Base-by-base conservation (phyloP, 2,329 filamentous ascomycete species). In the Macrophomina pseudophaseolina region DNA sequence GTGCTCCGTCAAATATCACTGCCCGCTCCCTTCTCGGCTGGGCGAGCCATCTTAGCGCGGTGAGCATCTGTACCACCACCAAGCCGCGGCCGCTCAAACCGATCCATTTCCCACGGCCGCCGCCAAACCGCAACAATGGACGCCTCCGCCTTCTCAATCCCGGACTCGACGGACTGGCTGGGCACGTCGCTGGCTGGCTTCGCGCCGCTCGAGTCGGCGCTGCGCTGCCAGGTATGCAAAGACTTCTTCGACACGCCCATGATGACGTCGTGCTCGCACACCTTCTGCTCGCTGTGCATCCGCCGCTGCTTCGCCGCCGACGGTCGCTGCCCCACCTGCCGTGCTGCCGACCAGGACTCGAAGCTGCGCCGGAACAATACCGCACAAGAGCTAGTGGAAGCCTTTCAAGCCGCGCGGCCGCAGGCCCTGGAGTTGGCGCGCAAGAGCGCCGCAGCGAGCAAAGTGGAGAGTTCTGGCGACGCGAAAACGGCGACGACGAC, bases 141-240 rank as follows among this genome's bases (percentile, higher is more conserved):
- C 12, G 1, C 14, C 42, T 28, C 30, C 32, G 62, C 38, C 8
- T 35, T 46, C 52, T 32, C 11, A 30, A 54, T 58, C 11, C 2
- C 42, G 4, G 92, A 95, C 80, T 90, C 91, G n/a, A 94, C 92
- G 64, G 92, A 96, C 81, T 96, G 92, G 92, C 83, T 93, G 5
- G 74, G 82, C 11, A 96, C 92, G 12, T 85, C 88, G 1, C 82
- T 96, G 1, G 80, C 87, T 16, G 82, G 82, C 14, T 86, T 96
- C 65, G 84, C 88, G 56, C 82, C 86, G 14, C 87, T 99, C 69
- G 95, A 99, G 74, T 89, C 91, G 68, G 89, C 93, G 3, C 84
- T 99, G 23, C 92, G 95, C 72, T 99, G 95, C 80, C 92, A 98
- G 79, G 91, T 99, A 68, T 99, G 95, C 87, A 98, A 98, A 77